Base-by-base conservation (phyloP, 805 yeast genomes). In the Lachancea nothofagi region DNA sequence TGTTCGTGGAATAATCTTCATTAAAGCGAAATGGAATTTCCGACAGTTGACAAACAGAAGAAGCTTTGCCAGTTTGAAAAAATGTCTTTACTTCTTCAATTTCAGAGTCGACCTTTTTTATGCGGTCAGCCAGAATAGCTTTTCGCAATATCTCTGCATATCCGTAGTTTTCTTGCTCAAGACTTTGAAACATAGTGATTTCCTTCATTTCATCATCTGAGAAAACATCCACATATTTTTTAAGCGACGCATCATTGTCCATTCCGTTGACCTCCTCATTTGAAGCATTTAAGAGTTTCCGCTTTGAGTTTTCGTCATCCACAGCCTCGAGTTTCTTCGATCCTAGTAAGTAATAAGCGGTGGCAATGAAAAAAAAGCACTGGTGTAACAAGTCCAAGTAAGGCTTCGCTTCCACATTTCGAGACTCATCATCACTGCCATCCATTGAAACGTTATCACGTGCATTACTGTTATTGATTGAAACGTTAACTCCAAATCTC, bases 301-400 rank as follows among this genome's bases (percentile, higher is more conserved):
- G 46, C 15, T 58, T 48, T 21, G 59, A 61, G 29, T 64, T 62
- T 15, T 48, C 50, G 23, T 55, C 55, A 44, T 55, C 56, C 10
- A 53, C 50, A 3, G 43, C 33, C 29, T 55, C 62, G 8, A 59
- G 31, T 38, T 44, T 49, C 14, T 52, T 46, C 3, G 61, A 55
- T 21, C 62, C 64, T 15, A 50, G 19, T 30, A 51, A 51, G 29
- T 58, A 61, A 33, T 55, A 55, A 8, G 54, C 57, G 1, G 63
- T 58, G 0, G 86, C 97, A 19, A 83, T 65, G 45, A 87, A 75
- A 54, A 89, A 90, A 53, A 76, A 82, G 31, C 81, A 71, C 37
- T 89, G 79, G 56, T 93, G 97, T 12, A 85, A 61, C 8, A 77
- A 52, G 36, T 85, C 82, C 40, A 58, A 21, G 27, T 54, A 53